Conservation (phyloP, 208 protist species). For the Eutreptiella sp. region DNA sequence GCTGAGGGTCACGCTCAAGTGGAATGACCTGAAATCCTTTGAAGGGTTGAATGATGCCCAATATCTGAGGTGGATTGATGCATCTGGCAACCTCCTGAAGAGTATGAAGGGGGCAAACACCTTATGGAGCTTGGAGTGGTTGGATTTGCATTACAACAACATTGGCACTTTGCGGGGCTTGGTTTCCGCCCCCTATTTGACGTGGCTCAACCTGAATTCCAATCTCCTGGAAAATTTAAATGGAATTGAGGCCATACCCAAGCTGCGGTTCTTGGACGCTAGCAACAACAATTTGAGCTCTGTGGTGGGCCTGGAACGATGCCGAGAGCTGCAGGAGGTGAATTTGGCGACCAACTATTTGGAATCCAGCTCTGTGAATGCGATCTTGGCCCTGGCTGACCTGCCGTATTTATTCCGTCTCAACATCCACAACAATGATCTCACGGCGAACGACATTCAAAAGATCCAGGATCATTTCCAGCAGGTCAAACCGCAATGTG, state of each 20-base stretch:
- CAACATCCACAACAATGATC: slow-evolving; percentile 20
- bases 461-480: no score
- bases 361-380: slow-evolving; percentile 3
- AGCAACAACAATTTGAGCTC: slow-evolving; percentile 2
- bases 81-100: slow-evolving; percentile 10
- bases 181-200: slow-evolving; percentile 12
- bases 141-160: neutral
- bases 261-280: slow-evolving; percentile 16
- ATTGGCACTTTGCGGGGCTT: slow-evolving; percentile 7
- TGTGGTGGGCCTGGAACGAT: neutral
- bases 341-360: slow-evolving; percentile 12
- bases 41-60: neutral
- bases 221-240: slow-evolving; percentile 9
- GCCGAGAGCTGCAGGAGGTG: neutral
- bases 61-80: slow-evolving; percentile 18
- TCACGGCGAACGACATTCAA: no score
- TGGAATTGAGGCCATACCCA: neutral
- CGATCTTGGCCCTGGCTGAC: neutral
- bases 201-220: slow-evolving; percentile 8
- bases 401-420: slow-evolving; percentile 9
- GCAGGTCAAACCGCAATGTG: no score
- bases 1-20: slow-evolving; percentile 5
- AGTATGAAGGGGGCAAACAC: neutral
- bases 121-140: neutral
- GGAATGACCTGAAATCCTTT: slow-evolving; percentile 17